Conservation (phyloP, 106 monocot species). For the Allium sativum region DNA sequence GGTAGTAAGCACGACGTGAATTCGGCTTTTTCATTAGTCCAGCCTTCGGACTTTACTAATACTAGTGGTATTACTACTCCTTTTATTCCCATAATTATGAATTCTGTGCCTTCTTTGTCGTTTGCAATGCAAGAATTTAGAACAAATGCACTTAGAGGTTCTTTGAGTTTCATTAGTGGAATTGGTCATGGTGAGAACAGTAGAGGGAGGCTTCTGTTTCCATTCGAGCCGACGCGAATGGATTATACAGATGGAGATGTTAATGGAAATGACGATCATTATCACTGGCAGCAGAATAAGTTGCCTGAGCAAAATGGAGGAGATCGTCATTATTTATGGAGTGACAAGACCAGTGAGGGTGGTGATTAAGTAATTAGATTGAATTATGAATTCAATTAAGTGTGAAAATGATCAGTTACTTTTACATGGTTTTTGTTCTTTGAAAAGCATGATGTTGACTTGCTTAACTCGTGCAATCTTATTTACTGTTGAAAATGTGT, state of each 20-base stretch:
- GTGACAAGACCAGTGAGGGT: too few species aligned
- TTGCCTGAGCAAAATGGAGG: too few species aligned
- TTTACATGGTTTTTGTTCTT: too few species aligned
- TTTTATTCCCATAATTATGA: neutral
- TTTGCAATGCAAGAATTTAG: neutral
- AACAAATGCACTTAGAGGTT: neutral
- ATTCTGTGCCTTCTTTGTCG: neutral
- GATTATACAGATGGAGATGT: neutral
- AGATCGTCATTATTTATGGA: too few species aligned
- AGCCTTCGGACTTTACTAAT: neutral
- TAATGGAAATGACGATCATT: neutral
- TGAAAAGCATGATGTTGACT: too few species aligned
- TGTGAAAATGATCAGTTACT: too few species aligned
- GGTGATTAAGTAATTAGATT: too few species aligned
- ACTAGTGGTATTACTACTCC: neutral
- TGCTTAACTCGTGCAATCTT: too few species aligned
- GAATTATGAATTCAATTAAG: too few species aligned
- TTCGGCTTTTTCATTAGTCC: neutral
- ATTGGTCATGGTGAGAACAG: neutral
- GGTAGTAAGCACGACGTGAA: neutral
- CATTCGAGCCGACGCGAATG: neutral
- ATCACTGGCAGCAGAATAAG: too few species aligned
- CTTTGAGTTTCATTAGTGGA: neutral
- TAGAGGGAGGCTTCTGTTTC: neutral
- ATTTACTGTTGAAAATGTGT: too few species aligned